Evolutionary conservation across 805 yeast species (phyloP), one percentile per base, ranked within the genome.

Genomic region (Myxozyma melibiosi): DNA sequence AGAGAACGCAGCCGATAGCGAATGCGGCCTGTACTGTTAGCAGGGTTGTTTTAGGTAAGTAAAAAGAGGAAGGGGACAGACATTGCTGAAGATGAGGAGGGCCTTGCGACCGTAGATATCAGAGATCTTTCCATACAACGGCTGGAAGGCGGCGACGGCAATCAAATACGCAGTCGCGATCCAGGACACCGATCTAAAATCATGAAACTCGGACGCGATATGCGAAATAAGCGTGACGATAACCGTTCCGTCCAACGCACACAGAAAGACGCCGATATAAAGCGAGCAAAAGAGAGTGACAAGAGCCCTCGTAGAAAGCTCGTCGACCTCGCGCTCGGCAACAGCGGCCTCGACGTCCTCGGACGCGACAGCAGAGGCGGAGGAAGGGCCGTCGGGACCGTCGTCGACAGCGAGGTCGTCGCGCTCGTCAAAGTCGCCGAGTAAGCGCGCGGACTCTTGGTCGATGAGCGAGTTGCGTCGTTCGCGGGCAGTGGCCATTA

Each of bases 121-220:
- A 14, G 62, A 57, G 31, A 86, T 73, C 56, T 85, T 80, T 4
- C 94, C 94, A 57, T 83, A 85, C 28, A 88, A 68, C 0, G 91
- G 94, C 71, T 87, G 94, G 70, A 86, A 85, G 1, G 89, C 88
- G 2, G 88, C 81, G 57, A 81, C 81, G 0, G 92, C 83, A 25
- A 88, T 73, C 28, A 88, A 73, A 55, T 86, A 84, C 0, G 88
- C 80, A 0, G 91, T 83, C 2, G 90, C 91, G 2, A 87, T 86
- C 92, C 92, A 86, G 1, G 84, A 72, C 2, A 83, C 73, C 8
- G 78, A 66, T 25, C 78, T 75, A 37, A 83, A 74, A 49, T 80
- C 82, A 45, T 81, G 71, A 67, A 84, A 76, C 25, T 82, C 83
- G 7, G 84, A 77, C 18, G 87, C 85, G 44, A 84, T 84, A 28